Base-by-base conservation (phyloP, 805 yeast genomes). In the Yamadazyma sp. region DNA sequence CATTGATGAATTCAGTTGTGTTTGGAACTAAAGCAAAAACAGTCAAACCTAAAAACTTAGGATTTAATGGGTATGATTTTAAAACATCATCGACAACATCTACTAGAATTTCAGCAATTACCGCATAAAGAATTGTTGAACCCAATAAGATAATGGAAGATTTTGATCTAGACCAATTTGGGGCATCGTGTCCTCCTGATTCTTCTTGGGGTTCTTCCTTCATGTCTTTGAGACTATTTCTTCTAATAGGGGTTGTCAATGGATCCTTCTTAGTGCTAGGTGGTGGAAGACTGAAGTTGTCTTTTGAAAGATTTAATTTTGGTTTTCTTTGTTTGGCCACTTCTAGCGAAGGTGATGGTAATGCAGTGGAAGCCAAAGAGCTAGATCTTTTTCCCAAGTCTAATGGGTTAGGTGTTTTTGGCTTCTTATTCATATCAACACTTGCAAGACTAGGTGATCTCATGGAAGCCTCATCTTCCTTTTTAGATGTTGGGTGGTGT, bases 11-110 rank as follows among this genome's bases (percentile, higher is more conserved):
- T 62, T 93, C 98, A 0, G 98, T 93, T 5, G 98, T 87, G 53
- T 89, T 93, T 9, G 98, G 98, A 18, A 93, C 96, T 28, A 93
- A 66, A 0, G 98, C 98, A 65, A 93, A 93, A 2, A 93, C 84
- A 0, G 98, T 91, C 47, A 93, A 70, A 5, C 98, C 98, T 27
- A 93, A 69, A 53, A 93, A 80, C 53, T 93, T 91, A 13, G 96
- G 96, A 49, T 85, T 76, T 33, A 93, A 78, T n/a, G 95, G 86
- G 55, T 76, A 83, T 43, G 76, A 73, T 32, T 75, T 69, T 35
- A 93, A 66, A 8, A 93, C 96, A 10, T 82, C 78, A 58, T 93
- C 98, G 14, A 91, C 96, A 41, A 88, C 86, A 53, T 86, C 89
- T 25, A 91, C 97, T 44, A 91, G 69, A 26, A 91, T 86, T 59